Percentiles rank a stretch among this genome's conserved stretches.
phyloP scores from a whole-genome alignment of 495 filamentous ascomycete species.

The Geoglossum glabrum region DNA sequence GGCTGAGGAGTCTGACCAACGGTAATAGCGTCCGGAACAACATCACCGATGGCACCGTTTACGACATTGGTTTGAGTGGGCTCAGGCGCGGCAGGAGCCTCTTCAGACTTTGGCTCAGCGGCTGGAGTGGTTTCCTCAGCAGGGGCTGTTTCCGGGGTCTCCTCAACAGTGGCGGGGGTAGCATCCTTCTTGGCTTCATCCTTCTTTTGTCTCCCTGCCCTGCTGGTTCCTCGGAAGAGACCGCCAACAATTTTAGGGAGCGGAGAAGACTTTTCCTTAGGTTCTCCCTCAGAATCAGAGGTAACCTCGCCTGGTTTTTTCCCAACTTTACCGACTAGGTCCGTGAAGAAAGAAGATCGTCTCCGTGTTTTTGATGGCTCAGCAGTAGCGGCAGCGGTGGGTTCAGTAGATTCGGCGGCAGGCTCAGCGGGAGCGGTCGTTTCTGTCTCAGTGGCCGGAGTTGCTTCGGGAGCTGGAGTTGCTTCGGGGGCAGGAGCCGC shows the following conservation, averaged over 20 bases:
- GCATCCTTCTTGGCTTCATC: conserved; percentile 21
- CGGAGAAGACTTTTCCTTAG: conserved; percentile 25
- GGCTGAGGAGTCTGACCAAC: conserved; percentile 18
- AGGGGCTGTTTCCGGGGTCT: conserved; percentile 8
- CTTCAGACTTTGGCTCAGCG: conserved; percentile 11
- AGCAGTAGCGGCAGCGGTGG: conserved; percentile 6
- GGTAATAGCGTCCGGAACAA: conserved; percentile 17
- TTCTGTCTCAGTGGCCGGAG: conserved; percentile 17
- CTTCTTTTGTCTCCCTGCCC: conserved; percentile 1
- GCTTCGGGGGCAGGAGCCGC: background rate
- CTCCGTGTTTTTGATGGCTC: conserved; percentile 28
- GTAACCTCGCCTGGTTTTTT: conserved; percentile 24
- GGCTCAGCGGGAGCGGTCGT: conserved; percentile 15
- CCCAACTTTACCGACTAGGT: conserved; percentile 30
- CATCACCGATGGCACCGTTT: conserved; percentile 17
- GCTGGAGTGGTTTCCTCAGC: background rate
- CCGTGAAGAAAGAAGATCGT: conserved; percentile 35
- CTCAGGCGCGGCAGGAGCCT: conserved; percentile 8
- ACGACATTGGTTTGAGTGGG: conserved; percentile 5
- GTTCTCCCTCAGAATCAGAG: conserved; percentile 31
- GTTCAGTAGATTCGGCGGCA: conserved; percentile 10
- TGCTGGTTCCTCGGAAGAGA: conserved; percentile 28
- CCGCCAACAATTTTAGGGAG: conserved; percentile 24
- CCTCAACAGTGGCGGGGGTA: conserved; percentile 20
- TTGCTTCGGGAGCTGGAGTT: background rate